Evolutionary conservation across 129 eudicot genomes (phyloP).

Genomic region (Logfia minima): DNA sequence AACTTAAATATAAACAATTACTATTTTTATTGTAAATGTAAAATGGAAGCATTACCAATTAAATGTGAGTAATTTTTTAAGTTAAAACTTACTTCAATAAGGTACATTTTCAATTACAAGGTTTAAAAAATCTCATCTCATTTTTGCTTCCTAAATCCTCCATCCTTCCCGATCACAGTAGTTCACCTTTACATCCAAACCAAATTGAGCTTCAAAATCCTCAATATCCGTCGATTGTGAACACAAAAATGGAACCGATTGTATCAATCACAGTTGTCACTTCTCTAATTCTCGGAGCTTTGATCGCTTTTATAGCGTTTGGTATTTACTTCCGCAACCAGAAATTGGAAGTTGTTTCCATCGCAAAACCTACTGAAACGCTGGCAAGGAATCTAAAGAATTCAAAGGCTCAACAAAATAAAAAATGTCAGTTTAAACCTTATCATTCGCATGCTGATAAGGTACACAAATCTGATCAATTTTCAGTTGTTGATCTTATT

Average conservation of each 20-base stretch:
- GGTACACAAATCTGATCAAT: no score
- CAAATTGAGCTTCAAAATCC: background rate
- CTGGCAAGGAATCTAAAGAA: slow-evolving; percentile 39
- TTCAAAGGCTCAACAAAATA: slow-evolving; percentile 38
- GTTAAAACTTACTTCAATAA: no score
- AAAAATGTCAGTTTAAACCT: slow-evolving; percentile 63
- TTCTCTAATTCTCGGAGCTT: slow-evolving; percentile 64
- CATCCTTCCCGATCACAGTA: slow-evolving; percentile 11
- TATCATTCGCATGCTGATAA: slow-evolving; percentile 71
- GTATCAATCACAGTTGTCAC: slow-evolving; percentile 39
- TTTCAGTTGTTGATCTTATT: no score
- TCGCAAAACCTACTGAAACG: slow-evolving; percentile 45
- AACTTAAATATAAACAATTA: no score
- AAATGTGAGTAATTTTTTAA: no score
- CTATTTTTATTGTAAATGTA: no score
- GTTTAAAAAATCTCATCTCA: background rate
- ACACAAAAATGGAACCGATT: slow-evolving; percentile 49
- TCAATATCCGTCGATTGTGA: slow-evolving; percentile 1
- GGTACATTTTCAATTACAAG: no score
- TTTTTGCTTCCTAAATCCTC: background rate
- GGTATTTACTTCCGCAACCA: slow-evolving; percentile 64
- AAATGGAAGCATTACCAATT: no score
- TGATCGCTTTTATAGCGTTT: slow-evolving; percentile 58
- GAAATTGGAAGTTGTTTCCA: slow-evolving; percentile 64
- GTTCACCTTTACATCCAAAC: background rate